A percentile compares a stretch with the other conserved stretches of the same genome.
These are phyloP conservation scores for Ophiostoma triangulosporum DNA, from an alignment of 2,329 filamentous ascomycete species.

Conservation along the genomic window DNA sequence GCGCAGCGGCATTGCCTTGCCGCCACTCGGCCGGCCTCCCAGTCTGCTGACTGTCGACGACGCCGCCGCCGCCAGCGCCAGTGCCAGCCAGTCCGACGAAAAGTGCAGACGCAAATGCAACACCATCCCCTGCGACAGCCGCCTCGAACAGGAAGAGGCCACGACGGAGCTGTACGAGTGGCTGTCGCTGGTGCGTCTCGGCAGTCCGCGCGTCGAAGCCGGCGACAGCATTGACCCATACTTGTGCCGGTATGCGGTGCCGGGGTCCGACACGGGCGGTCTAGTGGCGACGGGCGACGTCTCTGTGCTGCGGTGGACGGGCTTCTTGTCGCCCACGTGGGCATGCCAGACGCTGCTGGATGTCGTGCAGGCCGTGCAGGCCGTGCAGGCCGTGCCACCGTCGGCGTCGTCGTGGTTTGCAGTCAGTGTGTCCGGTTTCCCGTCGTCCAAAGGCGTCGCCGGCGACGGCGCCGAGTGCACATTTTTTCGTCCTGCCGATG, in stretches of 20 bases:
- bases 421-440: conserved; percentile 38
- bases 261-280: conserved; percentile 17
- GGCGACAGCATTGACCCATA: conserved; percentile 52
- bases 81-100: neutral
- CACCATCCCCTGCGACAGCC: conserved; percentile 13
- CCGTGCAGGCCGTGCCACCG: conserved; percentile 26
- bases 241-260: conserved; percentile 52
- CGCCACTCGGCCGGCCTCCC: conserved; percentile 21
- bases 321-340: conserved; percentile 43
- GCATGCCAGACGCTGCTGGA: conserved; percentile 33
- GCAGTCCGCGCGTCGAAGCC: conserved; percentile 47
- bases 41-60: conserved; percentile 23
- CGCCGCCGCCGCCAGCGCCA: neutral
- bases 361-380: conserved; percentile 28
- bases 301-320: conserved; percentile 44
- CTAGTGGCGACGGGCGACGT: conserved; percentile 15
- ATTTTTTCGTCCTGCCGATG: conserved; percentile 36
- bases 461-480: conserved; percentile 36
- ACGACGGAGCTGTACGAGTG: conserved; percentile 58
- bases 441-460: conserved; percentile 29
- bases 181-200: conserved; percentile 52
- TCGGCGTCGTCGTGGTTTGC: conserved; percentile 36
- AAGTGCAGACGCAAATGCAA: conserved; percentile 17
- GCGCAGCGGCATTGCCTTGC: conserved; percentile 19
- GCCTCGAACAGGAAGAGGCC: conserved; percentile 46